Conservation (phyloP, 306 rosid species). For the Vigna unguiculata region DNA sequence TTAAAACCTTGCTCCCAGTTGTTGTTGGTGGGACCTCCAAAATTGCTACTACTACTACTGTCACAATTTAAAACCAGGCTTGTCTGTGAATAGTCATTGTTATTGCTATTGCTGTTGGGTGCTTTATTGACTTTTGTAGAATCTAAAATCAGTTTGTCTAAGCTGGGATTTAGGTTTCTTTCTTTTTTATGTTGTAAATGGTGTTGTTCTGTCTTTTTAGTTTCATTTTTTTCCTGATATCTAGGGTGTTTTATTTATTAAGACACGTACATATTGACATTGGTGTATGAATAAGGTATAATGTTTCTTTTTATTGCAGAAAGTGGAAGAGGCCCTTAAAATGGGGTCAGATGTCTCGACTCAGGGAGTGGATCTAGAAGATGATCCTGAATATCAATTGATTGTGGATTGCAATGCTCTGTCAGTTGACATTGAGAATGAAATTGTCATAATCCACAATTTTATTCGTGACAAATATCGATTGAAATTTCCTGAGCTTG, state of each 20-base stretch:
- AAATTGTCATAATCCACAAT: constrained; percentile 85
- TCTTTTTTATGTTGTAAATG: constrained; percentile 14
- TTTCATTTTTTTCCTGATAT: not conserved
- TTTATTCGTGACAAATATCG: constrained; percentile 96
- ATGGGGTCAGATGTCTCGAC: constrained; percentile 64
- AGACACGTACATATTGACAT: constrained; percentile 34
- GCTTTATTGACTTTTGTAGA: not conserved
- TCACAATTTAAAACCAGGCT: not conserved
- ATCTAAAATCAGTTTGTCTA: constrained; percentile 6
- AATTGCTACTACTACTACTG: not conserved
- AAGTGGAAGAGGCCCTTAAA: constrained; percentile 86
- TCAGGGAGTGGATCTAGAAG: constrained; percentile 78
- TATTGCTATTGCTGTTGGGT: not conserved
- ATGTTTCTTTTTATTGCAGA: constrained; percentile 61
- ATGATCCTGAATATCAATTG: constrained; percentile 94
- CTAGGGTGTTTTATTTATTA: constrained; percentile 3
- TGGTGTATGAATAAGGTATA: constrained; percentile 22
- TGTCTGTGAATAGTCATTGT: not conserved
- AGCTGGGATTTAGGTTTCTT: constrained; percentile 22
- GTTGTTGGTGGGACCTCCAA: not conserved
- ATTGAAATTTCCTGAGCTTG: constrained; percentile 93
- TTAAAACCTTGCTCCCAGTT: not conserved
- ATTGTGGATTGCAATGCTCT: constrained; percentile 91
- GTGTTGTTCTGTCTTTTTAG: constrained; percentile 8
- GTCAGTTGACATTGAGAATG: constrained; percentile 97